phyloP scores from a whole-genome alignment of 176 grass and related monocot genomes.

The Typha latifolia region DNA sequence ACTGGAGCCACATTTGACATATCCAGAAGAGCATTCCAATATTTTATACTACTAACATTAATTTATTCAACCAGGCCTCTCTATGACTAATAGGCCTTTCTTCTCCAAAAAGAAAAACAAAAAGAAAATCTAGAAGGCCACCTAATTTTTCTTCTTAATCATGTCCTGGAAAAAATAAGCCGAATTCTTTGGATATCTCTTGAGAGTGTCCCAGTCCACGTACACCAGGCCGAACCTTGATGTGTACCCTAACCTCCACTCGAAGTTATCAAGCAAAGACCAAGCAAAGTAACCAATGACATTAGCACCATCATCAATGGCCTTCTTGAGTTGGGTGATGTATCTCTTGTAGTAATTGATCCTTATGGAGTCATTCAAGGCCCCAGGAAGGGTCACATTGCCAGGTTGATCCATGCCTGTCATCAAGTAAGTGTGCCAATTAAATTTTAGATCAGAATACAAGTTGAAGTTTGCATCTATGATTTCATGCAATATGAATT shows the following conservation, averaged over 20 bases:
- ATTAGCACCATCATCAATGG: constrained; percentile 21
- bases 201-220: constrained; percentile 25
- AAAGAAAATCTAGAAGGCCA: too few relatives aligned
- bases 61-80: too few relatives aligned
- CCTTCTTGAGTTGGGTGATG: constrained; percentile 30
- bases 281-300: constrained; percentile 46
- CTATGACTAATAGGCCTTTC: too few relatives aligned
- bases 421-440: background rate
- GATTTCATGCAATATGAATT: background rate
- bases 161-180: constrained; percentile 46
- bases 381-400: constrained; percentile 23
- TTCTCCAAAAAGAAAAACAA: too few relatives aligned
- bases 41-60: too few relatives aligned
- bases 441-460: background rate
- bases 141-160: constrained; percentile 4
- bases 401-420: constrained; percentile 51
- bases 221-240: constrained; percentile 39
- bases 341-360: constrained; percentile 48
- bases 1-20: too few relatives aligned
- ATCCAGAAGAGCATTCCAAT: too few relatives aligned
- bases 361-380: constrained; percentile 29
- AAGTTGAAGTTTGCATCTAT: background rate
- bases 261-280: constrained; percentile 60
- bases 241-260: constrained; percentile 44
- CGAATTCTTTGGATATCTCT: constrained; percentile 50